A percentile compares a stretch with the other conserved stretches of the same genome.
These are phyloP conservation scores for Terana coerulea DNA, from an alignment of 768 basidiomycete species.

Conservation along the genomic window DNA sequence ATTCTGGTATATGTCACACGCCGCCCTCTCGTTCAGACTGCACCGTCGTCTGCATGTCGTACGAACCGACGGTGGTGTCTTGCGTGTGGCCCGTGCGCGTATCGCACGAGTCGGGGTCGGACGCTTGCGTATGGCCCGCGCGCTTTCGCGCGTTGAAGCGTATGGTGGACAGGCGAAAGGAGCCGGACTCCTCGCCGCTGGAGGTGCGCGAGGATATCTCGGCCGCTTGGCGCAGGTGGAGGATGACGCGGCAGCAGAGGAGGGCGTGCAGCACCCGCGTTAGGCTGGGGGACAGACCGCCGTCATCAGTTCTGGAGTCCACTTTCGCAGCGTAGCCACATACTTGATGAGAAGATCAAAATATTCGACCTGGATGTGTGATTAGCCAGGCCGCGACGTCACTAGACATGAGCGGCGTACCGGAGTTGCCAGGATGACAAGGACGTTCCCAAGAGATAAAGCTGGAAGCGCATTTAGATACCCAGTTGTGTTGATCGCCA, in stretches of 20 bases:
- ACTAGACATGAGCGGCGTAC: not conserved
- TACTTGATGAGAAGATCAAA: not conserved
- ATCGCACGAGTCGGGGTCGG: too few species aligned
- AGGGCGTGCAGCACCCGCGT: slow-evolving; percentile 12
- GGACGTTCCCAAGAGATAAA: slow-evolving; percentile 10
- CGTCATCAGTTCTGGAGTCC: too few species aligned
- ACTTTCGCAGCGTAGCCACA: too few species aligned
- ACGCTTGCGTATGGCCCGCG: not conserved
- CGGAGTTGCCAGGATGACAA: slow-evolving; percentile 8
- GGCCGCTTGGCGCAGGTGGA: slow-evolving; percentile 12
- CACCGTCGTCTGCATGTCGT: too few species aligned
- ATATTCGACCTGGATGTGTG: slow-evolving; percentile 1
- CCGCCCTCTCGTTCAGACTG: too few species aligned
- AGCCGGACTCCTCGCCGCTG: too few species aligned
- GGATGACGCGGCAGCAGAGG: slow-evolving; percentile 13
- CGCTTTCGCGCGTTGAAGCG: not conserved
- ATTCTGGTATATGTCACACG: too few species aligned
- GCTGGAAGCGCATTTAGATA: too few species aligned
- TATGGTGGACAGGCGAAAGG: not conserved
- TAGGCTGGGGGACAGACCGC: slow-evolving; percentile 5
- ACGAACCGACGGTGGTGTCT: too few species aligned
- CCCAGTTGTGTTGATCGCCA: too few species aligned
- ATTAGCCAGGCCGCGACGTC: not conserved
- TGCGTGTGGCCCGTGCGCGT: too few species aligned
- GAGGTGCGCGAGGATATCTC: not conserved